These are phyloP conservation scores for Naganishia randhawae DNA, from an alignment of 768 basidiomycete species.

Conservation along the genomic window DNA sequence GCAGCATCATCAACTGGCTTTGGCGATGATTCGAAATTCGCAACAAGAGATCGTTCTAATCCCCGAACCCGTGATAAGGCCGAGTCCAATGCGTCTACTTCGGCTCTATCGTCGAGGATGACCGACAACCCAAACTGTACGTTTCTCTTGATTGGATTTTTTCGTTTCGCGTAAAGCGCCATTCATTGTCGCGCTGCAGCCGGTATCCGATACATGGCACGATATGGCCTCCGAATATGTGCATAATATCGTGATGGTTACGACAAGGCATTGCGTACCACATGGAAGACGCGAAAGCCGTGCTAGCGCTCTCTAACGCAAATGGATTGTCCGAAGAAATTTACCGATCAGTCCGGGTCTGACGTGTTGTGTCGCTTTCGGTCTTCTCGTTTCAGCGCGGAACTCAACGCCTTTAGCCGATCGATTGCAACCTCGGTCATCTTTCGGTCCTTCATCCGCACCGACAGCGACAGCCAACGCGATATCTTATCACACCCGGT, in stretches of 20 bases:
- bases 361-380: constrained; percentile 21
- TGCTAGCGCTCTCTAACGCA: background rate
- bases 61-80: background rate
- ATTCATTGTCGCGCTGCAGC: background rate
- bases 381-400: constrained; percentile 7
- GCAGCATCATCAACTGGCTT: too few relatives aligned
- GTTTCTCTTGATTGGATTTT: background rate
- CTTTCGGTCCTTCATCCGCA: background rate
- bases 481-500: background rate
- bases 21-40: background rate
- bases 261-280: background rate
- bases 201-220: background rate
- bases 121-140: constrained; percentile 17
- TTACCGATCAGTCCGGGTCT: constrained; percentile 1
- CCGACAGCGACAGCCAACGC: background rate
- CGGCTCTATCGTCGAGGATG: background rate
- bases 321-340: background rate
- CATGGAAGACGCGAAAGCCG: background rate
- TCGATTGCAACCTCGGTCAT: background rate
- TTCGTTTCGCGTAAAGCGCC: background rate
- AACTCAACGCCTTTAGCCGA: constrained; percentile 2
- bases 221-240: background rate
- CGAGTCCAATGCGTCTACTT: background rate
- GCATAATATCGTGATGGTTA: background rate
- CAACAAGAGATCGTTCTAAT: background rate